Base-by-base conservation (phyloP, 1,139 yeast species). In the Yamadazyma triangularis region DNA sequence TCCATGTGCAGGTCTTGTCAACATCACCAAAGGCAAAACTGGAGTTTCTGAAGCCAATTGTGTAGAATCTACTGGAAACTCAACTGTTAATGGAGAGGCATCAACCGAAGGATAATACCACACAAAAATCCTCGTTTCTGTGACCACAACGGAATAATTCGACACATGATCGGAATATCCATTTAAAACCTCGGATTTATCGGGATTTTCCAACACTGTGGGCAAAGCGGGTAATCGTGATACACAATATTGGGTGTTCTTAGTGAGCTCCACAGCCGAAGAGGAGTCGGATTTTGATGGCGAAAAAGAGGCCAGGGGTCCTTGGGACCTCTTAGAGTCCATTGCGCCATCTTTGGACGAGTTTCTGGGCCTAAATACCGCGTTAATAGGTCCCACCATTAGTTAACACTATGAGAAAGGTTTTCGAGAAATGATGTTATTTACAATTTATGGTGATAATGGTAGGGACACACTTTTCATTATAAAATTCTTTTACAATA, bases 81-180 rank as follows among this genome's bases (percentile, higher is more conserved):
- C 70, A 21, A 69, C 60, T 2, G 81, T 74, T 22, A 75, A 63
- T 0, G 93, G 87, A 4, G 71, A 59, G 15, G 64, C 54, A 38
- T 80, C 84, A 8, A 74, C 67, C 1, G 87, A 73, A 32, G 67
- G 62, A 48, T 80, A 83, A 33, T 76, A 66, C 91, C 95, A 88
- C 4, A 82, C 81, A 46, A 74, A 71, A 21, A 82, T 66, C 25
- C 75, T 61, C 10, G 65, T 56, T 16, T 60, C 63, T 13, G 77
- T 68, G 4, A 77, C 61, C 7, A 74, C 66, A 20, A 82, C 59
- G 0, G 86, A 79, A 49, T 70, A 75, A 24, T 66, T 64, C 3
- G 86, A 71, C 8, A 44, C 45, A 23, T 70, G 62, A 50, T 80
- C 87, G 4, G 80, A 53, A 34, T 64, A 60, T 0, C 83, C 89